Base-by-base conservation (phyloP, 148 eudicot species). In the Diospyros lotus region DNA sequence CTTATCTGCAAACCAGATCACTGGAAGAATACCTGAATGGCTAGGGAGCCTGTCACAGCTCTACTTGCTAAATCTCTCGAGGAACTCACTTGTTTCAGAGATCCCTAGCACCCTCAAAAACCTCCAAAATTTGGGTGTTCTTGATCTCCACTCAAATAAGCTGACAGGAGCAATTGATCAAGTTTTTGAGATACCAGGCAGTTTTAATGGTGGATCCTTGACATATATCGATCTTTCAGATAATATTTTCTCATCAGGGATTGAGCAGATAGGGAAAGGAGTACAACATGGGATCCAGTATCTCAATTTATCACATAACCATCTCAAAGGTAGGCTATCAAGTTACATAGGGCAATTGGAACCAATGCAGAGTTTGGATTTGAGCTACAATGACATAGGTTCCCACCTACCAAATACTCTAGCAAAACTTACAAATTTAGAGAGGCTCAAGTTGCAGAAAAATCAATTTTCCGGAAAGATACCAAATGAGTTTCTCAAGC, bases 71-170 rank as follows among this genome's bases (percentile, higher is more conserved):
- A 90, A 90, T 73, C 79, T 88, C 42, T 88, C 92, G 0, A 39
- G 46, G 9, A 90, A 85, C 44, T 76, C 72, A 15, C 80, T 89
- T 28, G 66, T 12, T 59, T 86, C 87, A 8, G 67, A 73, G 1
- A 78, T 87, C 46, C 91, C 91, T 14, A 73, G 52, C 14, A 50
- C 86, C 5, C 74, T 90, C 75, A 76, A 73, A 43, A 79, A 54
- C 17, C 13, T 88, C 4, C 68, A 42, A 4, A 48, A 38, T 54
- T 42, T 87, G 75, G 81, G 72, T 10, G 58, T 78, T 43, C 69
- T 85, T 9, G 90, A 89, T 63, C 89, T 89, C 43, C 90, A 87
- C 61, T 86, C 91, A 9, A 87, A 89, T 74, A 86, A 80, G 12
- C 78, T 89, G 48, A 64, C 79, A 78, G 89, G 93, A 39, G 72